Evolutionary conservation across 78 protist species (phyloP).

Genomic region (Dictyostelium citrinum): DNA sequence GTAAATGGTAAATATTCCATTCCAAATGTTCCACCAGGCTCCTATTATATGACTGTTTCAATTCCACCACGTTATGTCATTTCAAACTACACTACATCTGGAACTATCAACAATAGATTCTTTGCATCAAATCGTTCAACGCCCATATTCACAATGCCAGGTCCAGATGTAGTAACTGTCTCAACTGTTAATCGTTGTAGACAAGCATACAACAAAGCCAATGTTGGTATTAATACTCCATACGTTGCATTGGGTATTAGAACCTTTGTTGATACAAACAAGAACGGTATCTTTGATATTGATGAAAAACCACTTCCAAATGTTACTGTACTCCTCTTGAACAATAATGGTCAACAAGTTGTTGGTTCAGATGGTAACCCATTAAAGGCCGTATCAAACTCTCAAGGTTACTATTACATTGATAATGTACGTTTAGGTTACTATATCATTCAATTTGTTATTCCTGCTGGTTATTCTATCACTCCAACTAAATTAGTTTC

Average conservation of each 20-base stretch:
- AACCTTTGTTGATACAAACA: slow-evolving; percentile 31
- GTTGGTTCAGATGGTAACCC: neutral
- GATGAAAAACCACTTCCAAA: neutral
- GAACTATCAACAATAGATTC: neutral
- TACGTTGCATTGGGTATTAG: slow-evolving; percentile 33
- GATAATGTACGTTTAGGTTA: slow-evolving; percentile 13
- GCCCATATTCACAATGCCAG: slow-evolving; percentile 6
- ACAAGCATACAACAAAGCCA: neutral
- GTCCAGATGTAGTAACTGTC: neutral
- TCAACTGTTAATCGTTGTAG: neutral
- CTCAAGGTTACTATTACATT: slow-evolving; percentile 22
- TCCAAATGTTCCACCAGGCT: slow-evolving; percentile 21
- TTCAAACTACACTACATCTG: neutral
- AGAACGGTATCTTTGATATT: slow-evolving; percentile 25
- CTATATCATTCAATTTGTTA: slow-evolving; percentile 1
- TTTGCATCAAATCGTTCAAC: neutral
- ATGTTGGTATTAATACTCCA: slow-evolving; percentile 36
- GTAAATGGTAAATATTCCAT: slow-evolving; percentile 30
- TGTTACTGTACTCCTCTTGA: neutral
- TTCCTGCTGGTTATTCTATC: slow-evolving; percentile 4
- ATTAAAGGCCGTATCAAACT: neutral
- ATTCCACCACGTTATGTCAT: slow-evolving; percentile 7
- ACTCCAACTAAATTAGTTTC: neutral
- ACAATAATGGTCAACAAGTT: neutral
- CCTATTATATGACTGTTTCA: neutral